Conservation (phyloP, 2,329 filamentous ascomycete genomes). For the Trichoderma sp. region DNA sequence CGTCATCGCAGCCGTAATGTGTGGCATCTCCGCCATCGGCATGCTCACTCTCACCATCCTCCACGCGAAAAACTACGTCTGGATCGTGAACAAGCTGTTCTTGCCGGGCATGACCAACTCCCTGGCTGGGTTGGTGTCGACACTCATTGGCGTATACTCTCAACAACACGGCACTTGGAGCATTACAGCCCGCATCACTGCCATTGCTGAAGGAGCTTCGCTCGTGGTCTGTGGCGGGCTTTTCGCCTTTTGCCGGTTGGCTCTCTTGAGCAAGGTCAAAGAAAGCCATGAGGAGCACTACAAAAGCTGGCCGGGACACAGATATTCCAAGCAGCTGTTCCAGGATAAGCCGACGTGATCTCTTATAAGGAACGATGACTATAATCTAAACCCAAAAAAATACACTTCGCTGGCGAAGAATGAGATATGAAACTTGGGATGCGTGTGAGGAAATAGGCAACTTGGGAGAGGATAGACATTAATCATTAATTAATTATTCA, state of each 20-base stretch:
- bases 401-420: conserved; percentile 6
- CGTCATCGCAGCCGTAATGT: conserved; percentile 43
- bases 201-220: conserved; percentile 37
- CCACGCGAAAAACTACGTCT: conserved; percentile 51
- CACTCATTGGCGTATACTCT: conserved; percentile 49
- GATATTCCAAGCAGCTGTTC: conserved; percentile 11
- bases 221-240: conserved; percentile 29
- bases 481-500: background rate
- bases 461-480: background rate
- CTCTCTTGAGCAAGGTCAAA: conserved; percentile 34
- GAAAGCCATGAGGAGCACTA: conserved; percentile 30
- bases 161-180: conserved; percentile 45
- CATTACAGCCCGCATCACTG: conserved; percentile 39
- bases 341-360: background rate
- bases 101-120: conserved; percentile 46
- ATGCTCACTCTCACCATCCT: conserved; percentile 44
- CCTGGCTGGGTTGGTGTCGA: conserved; percentile 49
- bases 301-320: conserved; percentile 21
- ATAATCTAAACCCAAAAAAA: background rate
- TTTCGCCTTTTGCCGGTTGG: conserved; percentile 34
- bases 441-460: background rate
- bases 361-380: background rate
- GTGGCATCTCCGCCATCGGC: conserved; percentile 35
- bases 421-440: background rate
- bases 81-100: conserved; percentile 53